Percentiles rank a stretch among this genome's conserved stretches.
phyloP scores from a whole-genome alignment of 2,329 filamentous ascomycete genomes.

The Nemania bipapillata region DNA sequence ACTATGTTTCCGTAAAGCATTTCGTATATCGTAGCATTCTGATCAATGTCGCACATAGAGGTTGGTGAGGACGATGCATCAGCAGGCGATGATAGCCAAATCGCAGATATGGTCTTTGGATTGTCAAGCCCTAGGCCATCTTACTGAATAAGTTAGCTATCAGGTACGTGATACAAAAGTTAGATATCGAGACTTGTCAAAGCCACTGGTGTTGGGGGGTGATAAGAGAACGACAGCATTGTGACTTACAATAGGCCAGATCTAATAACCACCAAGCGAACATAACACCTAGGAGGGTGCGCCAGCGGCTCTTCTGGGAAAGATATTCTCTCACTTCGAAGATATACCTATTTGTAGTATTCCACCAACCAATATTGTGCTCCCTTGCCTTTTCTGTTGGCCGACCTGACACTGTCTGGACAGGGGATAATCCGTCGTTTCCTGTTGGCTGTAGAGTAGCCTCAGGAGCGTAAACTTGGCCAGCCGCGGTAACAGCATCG shows the following conservation, averaged over 20 bases:
- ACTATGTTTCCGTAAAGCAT: slow-evolving; percentile 40
- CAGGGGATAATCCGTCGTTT: slow-evolving; percentile 3
- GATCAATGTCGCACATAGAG: slow-evolving; percentile 26
- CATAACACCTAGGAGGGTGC: slow-evolving; percentile 51
- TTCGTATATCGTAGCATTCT: slow-evolving; percentile 38
- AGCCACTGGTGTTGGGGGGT: not conserved
- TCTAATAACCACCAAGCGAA: slow-evolving; percentile 59
- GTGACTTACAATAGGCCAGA: slow-evolving; percentile 53
- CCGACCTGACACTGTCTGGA: slow-evolving; percentile 1
- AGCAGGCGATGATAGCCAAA: slow-evolving; percentile 35
- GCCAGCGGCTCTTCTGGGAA: slow-evolving; percentile 45
- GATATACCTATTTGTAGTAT: slow-evolving; percentile 24
- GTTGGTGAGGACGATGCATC: not conserved
- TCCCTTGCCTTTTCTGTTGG: slow-evolving; percentile 13
- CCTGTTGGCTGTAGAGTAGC: slow-evolving; percentile 32
- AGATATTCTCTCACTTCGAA: slow-evolving; percentile 38
- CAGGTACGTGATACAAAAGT: not conserved
- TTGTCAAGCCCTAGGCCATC: slow-evolving; percentile 57
- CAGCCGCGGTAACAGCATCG: slow-evolving; percentile 43
- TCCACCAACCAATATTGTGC: slow-evolving; percentile 13
- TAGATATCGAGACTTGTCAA: not conserved
- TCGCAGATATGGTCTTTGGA: slow-evolving; percentile 42
- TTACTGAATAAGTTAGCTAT: slow-evolving; percentile 5
- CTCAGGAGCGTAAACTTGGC: slow-evolving; percentile 37
- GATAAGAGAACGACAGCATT: not conserved